These are phyloP conservation scores for Escovopsis sp. DNA, from an alignment of 2,329 filamentous ascomycete species.

Conservation along the genomic window DNA sequence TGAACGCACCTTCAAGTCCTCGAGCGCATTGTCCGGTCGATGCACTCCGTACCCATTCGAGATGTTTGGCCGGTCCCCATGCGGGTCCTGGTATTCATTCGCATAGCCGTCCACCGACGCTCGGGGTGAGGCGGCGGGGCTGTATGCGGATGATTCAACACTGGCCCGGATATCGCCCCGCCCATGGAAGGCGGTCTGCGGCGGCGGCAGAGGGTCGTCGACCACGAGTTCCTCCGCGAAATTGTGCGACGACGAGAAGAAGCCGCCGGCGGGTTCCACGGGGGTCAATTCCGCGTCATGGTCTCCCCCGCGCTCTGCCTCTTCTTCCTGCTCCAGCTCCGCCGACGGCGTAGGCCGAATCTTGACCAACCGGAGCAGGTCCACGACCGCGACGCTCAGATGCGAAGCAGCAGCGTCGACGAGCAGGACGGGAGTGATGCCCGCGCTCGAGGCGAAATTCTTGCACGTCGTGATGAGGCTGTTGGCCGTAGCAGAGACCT, in stretches of 20 bases:
- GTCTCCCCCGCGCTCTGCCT: slow-evolving; percentile 29
- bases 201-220: slow-evolving; percentile 31
- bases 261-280: slow-evolving; percentile 47
- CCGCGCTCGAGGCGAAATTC: slow-evolving; percentile 70
- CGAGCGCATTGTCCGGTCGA: slow-evolving; percentile 25
- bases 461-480: slow-evolving; percentile 90
- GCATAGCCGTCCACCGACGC: slow-evolving; percentile 35
- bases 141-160: slow-evolving; percentile 59
- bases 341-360: slow-evolving; percentile 61
- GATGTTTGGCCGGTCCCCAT: slow-evolving; percentile 13
- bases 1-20: slow-evolving; percentile 33
- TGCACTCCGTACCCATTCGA: slow-evolving; percentile 26
- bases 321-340: slow-evolving; percentile 67
- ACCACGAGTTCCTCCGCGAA: slow-evolving; percentile 19
- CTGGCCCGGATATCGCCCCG: slow-evolving; percentile 43
- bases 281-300: slow-evolving; percentile 30
- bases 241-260: slow-evolving; percentile 48
- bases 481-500: slow-evolving; percentile 86
- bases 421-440: slow-evolving; percentile 82
- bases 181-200: slow-evolving; percentile 42
- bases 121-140: slow-evolving; percentile 54
- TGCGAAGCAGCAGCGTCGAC: slow-evolving; percentile 89
- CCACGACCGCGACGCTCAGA: slow-evolving; percentile 70
- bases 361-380: slow-evolving; percentile 71
- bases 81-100: slow-evolving; percentile 20